A percentile compares a stretch with the other conserved stretches of the same genome.
Conservation (phyloP, 2,329 filamentous ascomycete genomes). For the Monilinia laxa region DNA sequence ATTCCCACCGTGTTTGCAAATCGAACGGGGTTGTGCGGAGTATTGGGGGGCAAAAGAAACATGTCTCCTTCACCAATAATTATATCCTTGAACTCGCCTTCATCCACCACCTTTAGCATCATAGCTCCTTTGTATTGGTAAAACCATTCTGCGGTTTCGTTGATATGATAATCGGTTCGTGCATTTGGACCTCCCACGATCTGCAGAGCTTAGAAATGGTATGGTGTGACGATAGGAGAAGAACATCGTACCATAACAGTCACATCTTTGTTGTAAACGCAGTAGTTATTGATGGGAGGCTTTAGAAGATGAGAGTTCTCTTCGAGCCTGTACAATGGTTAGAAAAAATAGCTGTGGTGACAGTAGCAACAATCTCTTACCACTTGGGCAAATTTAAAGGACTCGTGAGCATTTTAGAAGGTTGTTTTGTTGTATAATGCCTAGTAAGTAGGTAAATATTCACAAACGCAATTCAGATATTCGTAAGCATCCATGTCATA, state of each 20-base stretch:
- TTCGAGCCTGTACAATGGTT: constrained; percentile 65
- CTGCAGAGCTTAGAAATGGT: constrained; percentile 43
- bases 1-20: constrained; percentile 94
- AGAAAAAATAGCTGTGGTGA: background rate
- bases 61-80: constrained; percentile 90
- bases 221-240: background rate
- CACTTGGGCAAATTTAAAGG: constrained; percentile 41
- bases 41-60: constrained; percentile 89
- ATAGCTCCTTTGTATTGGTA: constrained; percentile 93
- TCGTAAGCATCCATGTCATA: background rate
- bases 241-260: constrained; percentile 68
- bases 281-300: constrained; percentile 96
- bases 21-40: constrained; percentile 92
- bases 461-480: background rate
- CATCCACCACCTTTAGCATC: constrained; percentile 88
- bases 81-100: constrained; percentile 72
- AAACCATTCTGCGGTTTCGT: constrained; percentile 95
- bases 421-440: background rate
- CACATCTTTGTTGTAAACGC: constrained; percentile 82
- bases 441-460: background rate
- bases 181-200: constrained; percentile 96
- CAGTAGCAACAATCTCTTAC: constrained; percentile 23
- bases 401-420: constrained; percentile 33
- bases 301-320: constrained; percentile 81
- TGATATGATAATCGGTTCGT: constrained; percentile 97